These are phyloP conservation scores for Claviceps spartinae DNA, from an alignment of 2,329 filamentous ascomycete genomes.

Conservation along the genomic window DNA sequence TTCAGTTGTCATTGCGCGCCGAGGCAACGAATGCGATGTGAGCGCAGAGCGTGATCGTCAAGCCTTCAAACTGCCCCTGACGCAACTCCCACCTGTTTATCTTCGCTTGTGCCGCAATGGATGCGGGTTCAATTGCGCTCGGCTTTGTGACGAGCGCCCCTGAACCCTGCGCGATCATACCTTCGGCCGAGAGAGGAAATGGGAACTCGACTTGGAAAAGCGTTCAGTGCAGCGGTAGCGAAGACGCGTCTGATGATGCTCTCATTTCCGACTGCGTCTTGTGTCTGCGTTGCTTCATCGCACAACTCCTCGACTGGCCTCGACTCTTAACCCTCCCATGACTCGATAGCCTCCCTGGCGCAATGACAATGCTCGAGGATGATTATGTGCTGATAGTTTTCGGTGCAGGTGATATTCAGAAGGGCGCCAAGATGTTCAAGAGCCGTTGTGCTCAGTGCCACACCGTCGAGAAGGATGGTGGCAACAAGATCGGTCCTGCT, in stretches of 20 bases:
- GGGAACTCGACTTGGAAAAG: background rate
- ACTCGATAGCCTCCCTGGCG: too few species aligned
- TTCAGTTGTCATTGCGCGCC: conserved; percentile 12
- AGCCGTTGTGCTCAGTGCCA: conserved; percentile 98
- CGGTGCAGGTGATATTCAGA: conserved; percentile 70
- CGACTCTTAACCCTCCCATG: too few species aligned
- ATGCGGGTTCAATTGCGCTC: background rate
- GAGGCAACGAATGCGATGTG: conserved; percentile 4
- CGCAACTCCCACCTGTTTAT: background rate
- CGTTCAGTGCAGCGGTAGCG: background rate
- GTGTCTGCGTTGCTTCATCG: background rate
- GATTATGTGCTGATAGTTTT: background rate
- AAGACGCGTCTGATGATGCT: background rate
- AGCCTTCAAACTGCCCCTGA: background rate
- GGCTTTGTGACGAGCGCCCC: background rate
- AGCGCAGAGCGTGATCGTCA: background rate
- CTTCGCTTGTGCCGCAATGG: background rate
- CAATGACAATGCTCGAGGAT: background rate
- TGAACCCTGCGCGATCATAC: conserved; percentile 2
- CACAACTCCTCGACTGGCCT: background rate
- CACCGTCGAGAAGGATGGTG: conserved; percentile 77
- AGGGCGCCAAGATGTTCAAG: conserved; percentile 99
- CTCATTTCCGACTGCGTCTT: background rate
- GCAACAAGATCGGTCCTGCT: conserved; percentile 97
- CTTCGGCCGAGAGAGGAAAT: background rate